Conservation (phyloP, 805 yeast genomes). For the Lipomyces yamanashiensis region DNA sequence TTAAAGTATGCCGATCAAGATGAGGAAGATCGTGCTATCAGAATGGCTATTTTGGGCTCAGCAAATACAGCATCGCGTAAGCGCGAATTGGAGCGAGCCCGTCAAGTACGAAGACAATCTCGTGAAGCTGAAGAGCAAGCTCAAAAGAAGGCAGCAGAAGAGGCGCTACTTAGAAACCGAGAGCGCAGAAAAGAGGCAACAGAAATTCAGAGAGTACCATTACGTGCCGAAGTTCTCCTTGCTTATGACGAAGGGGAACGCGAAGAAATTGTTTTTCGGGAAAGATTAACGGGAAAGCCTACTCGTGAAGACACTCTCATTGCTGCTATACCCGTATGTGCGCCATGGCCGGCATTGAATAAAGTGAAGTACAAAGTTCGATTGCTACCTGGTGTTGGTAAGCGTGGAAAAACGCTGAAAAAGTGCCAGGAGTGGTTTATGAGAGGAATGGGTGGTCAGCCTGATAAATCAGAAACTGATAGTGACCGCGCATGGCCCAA, state of each 20-base stretch:
- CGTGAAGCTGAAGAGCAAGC: conserved; percentile 29
- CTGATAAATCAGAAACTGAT: conserved; percentile 52
- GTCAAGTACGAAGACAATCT: conserved; percentile 39
- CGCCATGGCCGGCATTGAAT: conserved; percentile 84
- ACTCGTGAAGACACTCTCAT: conserved; percentile 55
- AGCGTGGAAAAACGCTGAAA: conserved; percentile 83
- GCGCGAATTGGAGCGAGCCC: conserved; percentile 21
- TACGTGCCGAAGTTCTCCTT: conserved; percentile 22
- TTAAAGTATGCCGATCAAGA: conserved; percentile 89
- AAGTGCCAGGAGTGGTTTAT: conserved; percentile 68
- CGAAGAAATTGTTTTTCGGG: conserved; percentile 52
- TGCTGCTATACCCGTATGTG: conserved; percentile 83
- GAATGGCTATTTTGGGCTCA: conserved; percentile 86
- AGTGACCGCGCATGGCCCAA: conserved; percentile 71
- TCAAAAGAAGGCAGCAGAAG: conserved; percentile 37
- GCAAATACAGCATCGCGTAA: conserved; percentile 51
- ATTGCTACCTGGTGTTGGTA: conserved; percentile 73
- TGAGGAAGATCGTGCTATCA: conserved; percentile 75
- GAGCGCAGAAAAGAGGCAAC: conserved; percentile 34
- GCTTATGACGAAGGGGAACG: conserved; percentile 40
- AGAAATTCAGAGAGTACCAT: conserved; percentile 33
- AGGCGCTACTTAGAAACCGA: conserved; percentile 47
- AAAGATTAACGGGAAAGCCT: conserved; percentile 44
- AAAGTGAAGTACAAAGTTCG: conserved; percentile 82
- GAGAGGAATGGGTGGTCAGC: conserved; percentile 47